These are phyloP conservation scores for Podaxis pistillaris DNA, from an alignment of 768 basidiomycete genomes.

Conservation along the genomic window DNA sequence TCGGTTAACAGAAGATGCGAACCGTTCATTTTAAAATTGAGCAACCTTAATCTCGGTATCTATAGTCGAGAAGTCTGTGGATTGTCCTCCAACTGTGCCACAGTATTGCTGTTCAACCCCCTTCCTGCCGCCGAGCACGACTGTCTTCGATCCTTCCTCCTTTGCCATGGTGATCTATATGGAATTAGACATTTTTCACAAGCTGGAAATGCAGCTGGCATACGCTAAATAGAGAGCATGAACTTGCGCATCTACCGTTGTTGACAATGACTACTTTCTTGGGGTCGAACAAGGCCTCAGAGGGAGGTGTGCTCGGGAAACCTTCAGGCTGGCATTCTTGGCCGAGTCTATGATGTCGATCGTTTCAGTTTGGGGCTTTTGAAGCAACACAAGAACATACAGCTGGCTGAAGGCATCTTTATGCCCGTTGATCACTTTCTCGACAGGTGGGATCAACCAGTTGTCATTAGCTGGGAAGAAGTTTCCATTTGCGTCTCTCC, in stretches of 20 bases:
- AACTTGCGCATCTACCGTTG: slow-evolving; percentile 57
- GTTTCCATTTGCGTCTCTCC: slow-evolving; percentile 43
- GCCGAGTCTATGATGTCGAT: slow-evolving; percentile 36
- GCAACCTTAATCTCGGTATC: slow-evolving; percentile 59
- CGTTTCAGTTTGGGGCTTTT: neutral
- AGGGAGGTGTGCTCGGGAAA: slow-evolving; percentile 35
- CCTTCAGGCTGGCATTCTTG: slow-evolving; percentile 36
- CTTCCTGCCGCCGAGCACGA: slow-evolving; percentile 53
- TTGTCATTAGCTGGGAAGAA: slow-evolving; percentile 39
- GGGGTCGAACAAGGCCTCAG: slow-evolving; percentile 46
- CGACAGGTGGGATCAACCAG: slow-evolving; percentile 49
- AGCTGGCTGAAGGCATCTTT: slow-evolving; percentile 52
- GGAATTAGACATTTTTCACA: neutral
- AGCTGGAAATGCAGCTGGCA: slow-evolving; percentile 21
- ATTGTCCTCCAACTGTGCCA: slow-evolving; percentile 63
- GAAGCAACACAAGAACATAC: slow-evolving; percentile 21
- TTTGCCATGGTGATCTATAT: slow-evolving; percentile 58
- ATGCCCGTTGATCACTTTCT: slow-evolving; percentile 45
- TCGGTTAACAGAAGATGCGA: neutral
- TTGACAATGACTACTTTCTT: slow-evolving; percentile 53
- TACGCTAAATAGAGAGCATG: slow-evolving; percentile 47
- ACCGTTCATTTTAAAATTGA: neutral
- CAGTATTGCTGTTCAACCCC: slow-evolving; percentile 55
- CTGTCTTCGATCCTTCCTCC: slow-evolving; percentile 52
- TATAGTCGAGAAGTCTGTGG: slow-evolving; percentile 56